Base-by-base conservation (phyloP, 345 rosid species). In the Jatropha curcas region DNA sequence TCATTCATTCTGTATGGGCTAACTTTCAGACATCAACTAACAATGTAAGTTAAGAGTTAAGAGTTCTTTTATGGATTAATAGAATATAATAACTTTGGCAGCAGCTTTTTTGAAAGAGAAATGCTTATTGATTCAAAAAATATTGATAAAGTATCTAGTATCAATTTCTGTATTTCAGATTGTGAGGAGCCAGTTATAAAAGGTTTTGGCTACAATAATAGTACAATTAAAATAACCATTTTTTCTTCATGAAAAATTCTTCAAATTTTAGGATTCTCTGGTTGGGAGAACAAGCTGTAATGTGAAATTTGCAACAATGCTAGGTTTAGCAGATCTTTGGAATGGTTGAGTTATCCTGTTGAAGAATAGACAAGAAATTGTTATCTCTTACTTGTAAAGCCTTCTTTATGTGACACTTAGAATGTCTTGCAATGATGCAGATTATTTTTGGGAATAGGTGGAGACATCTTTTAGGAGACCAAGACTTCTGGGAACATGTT, bases 11-110 rank as follows among this genome's bases (percentile, higher is more conserved):
- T 60, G 91, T 94, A 11, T 94, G 98, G 98, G 98, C 91, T 66
- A 94, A 94, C 84, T 94, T 94, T 80, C 98, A 94, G 91, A 90
- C 97, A 37, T 92, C 98, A 62, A 76, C 92, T 72, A 94, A 82
- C 77, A 92, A 94, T 82, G 98, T 92, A 76, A 89, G 98, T 80
- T 61, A 24, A 58, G 77, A 89, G 98, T 80, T 61, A 24, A 58
- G 76, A 62, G 22, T 16, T 65, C 16, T 45, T 53, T 71, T 69
- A 28, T 57, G 65, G 14, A 30, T 25, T 28, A 64, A 43, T 20
- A 6, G 51, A 30, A 22, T 17, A 4, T 58, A 22, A 53, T 27
- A 34, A 37, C 24, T 12, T 61, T 19, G 22, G 19, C 31, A 46
- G 14, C 14, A 27, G 70, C 58, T n/a, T 50, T 57, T 30, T 60